Evolutionary conservation across 2,329 filamentous ascomycete species (phyloP), one percentile per base, ranked within the genome.

Genomic region (Penicillium sp.): DNA sequence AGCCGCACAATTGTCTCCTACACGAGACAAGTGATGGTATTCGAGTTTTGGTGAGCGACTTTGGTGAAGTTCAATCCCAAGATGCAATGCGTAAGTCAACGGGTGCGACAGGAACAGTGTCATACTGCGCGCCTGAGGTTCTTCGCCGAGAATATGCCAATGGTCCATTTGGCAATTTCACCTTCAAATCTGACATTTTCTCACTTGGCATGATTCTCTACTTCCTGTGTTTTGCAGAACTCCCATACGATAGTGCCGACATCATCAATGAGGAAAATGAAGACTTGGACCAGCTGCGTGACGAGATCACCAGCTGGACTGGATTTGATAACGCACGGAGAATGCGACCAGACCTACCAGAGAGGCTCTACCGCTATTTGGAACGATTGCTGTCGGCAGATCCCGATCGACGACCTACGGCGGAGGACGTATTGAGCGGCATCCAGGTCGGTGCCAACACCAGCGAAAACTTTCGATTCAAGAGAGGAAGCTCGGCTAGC

Each of bases 131-230:
- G 0, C 93, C 93, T 0, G 93, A 98, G 65, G 94, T 98, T 0
- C 72, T 98, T 19, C 81, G 78, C 35, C 78, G 78, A 51, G 83
- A 76, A 23, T 66, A 62, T 29, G 68, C 77, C 0, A 75, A 73
- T 18, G 91, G 91, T 0, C 77, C 77, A 1, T 91, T 87, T 54
- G 89, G 86, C 6, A 95, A 97, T 60, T 98, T 98, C 58, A 95
- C 89, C 0, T 90, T 87, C 17, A 98, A 97, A 60, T 96, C 90
- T 0, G 93, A 98, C 59, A 86, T 98, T n/a, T 98, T 98, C 65
- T 96, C 90, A 1, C 73, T 98, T 0, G 93, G 93, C 33, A 96
- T 98, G 91, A 97, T 97, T 40, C 76, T 98, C 3, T 94, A 97
- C 64, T 98, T 98, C 60, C 85, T 98, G 76, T 98, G 93, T 63